Conservation (phyloP, 768 basidiomycete species). For the Boletus subcaerulescens region DNA sequence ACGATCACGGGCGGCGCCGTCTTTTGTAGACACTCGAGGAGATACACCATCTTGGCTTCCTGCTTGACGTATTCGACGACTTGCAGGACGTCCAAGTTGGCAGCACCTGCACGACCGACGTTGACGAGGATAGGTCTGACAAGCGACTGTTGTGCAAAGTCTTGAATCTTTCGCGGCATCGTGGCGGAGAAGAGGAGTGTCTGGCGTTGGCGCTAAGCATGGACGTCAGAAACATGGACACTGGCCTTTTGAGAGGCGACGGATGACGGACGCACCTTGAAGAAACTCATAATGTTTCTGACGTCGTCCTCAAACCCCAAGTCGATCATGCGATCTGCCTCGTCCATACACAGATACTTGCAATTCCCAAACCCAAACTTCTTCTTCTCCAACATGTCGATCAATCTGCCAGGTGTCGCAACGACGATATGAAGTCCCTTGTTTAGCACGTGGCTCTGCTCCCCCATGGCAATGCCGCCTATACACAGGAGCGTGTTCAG, state of each 20-base stretch:
- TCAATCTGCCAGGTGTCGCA: conserved; percentile 93
- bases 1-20: conserved; percentile 97
- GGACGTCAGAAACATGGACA: not conserved
- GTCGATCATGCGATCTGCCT: conserved; percentile 99
- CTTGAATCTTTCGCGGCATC: conserved; percentile 98
- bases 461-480: conserved; percentile 97
- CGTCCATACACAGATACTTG: conserved; percentile 98
- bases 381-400: conserved; percentile 98
- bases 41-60: conserved; percentile 99
- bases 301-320: conserved; percentile 99
- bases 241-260: not conserved
- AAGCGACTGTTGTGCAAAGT: conserved; percentile 96
- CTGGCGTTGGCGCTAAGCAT: conserved; percentile 82
- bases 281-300: conserved; percentile 98
- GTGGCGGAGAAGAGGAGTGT: conserved; percentile 97
- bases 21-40: conserved; percentile 96
- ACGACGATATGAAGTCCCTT: conserved; percentile 95
- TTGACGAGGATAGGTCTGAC: conserved; percentile 94
- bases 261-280: conserved; percentile 60
- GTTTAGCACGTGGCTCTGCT: conserved; percentile 88
- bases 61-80: conserved; percentile 99
- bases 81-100: conserved; percentile 93
- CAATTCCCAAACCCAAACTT: conserved; percentile 89
- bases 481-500: conserved; percentile 91
- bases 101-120: conserved; percentile 96